These are phyloP conservation scores for Rutstroemia sp. DNA, from an alignment of 2,329 filamentous ascomycete genomes.

Conservation along the genomic window DNA sequence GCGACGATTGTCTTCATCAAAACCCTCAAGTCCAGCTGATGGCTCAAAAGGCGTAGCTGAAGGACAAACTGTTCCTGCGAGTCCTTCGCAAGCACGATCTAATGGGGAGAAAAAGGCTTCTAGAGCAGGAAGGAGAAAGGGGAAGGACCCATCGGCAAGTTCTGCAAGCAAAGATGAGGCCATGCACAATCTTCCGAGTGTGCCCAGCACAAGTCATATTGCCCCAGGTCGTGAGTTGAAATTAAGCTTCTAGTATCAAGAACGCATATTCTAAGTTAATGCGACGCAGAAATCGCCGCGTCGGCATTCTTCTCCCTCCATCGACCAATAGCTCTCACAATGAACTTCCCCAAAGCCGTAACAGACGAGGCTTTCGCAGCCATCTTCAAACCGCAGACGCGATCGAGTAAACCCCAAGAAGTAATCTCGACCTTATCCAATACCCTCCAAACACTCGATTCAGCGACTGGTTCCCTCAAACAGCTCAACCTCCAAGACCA, in stretches of 20 bases:
- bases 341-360: constrained; percentile 67
- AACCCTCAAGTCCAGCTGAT: constrained; percentile 32
- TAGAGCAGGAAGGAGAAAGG: constrained; percentile 43
- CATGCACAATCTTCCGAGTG: constrained; percentile 58
- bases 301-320: constrained; percentile 95
- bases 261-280: not conserved
- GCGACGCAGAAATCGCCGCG: constrained; percentile 66
- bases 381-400: constrained; percentile 62
- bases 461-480: constrained; percentile 39
- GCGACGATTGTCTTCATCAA: constrained; percentile 31
- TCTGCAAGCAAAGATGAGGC: constrained; percentile 35
- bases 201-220: constrained; percentile 68
- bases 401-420: constrained; percentile 42
- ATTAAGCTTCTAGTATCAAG: not conserved
- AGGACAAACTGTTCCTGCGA: constrained; percentile 13
- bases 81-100: constrained; percentile 18
- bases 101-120: constrained; percentile 36
- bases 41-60: constrained; percentile 6
- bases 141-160: constrained; percentile 40
- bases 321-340: constrained; percentile 83
- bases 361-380: constrained; percentile 71
- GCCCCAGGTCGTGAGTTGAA: constrained; percentile 49
- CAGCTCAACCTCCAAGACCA: constrained; percentile 16
- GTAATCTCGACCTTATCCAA: constrained; percentile 61
- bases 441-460: constrained; percentile 52